These are phyloP conservation scores for Coemansia sp. DNA, from an alignment of 192 early-diverging fungal species.

Conservation along the genomic window DNA sequence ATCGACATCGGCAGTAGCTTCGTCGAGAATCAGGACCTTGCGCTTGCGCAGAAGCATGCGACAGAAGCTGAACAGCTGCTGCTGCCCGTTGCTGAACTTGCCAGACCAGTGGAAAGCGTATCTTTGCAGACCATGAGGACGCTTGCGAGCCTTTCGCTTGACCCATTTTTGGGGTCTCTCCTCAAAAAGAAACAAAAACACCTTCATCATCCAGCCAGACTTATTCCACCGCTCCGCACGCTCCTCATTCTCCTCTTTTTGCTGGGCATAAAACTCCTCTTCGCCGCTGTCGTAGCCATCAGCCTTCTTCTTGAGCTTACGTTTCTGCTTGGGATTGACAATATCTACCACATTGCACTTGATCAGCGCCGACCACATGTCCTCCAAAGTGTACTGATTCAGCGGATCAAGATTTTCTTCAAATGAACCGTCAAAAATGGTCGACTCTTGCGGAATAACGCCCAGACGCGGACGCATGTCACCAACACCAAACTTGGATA, in stretches of 20 bases:
- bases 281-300: conserved; percentile 3
- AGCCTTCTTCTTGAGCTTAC: not conserved
- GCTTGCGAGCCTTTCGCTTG: not conserved
- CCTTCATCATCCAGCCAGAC: conserved; percentile 12
- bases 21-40: conserved; percentile 63
- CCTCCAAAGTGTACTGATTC: conserved; percentile 18
- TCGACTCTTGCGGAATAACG: conserved; percentile 68
- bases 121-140: not conserved
- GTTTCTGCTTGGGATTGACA: not conserved
- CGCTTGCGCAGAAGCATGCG: conserved; percentile 57
- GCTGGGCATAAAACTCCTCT: not conserved
- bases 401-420: conserved; percentile 71
- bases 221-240: conserved; percentile 11
- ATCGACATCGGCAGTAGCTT: conserved; percentile 67
- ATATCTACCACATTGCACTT: conserved; percentile 18
- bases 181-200: conserved; percentile 4
- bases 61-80: conserved; percentile 63
- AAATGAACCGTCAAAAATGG: conserved; percentile 63
- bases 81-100: conserved; percentile 47
- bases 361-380: conserved; percentile 22
- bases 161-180: not conserved
- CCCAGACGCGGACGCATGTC: conserved; percentile 57
- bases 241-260: not conserved
- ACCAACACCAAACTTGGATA: conserved; percentile 68
- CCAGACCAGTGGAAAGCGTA: not conserved